Conservation (phyloP, 164 flowering plant species). For the Magnolia changhungtana region DNA sequence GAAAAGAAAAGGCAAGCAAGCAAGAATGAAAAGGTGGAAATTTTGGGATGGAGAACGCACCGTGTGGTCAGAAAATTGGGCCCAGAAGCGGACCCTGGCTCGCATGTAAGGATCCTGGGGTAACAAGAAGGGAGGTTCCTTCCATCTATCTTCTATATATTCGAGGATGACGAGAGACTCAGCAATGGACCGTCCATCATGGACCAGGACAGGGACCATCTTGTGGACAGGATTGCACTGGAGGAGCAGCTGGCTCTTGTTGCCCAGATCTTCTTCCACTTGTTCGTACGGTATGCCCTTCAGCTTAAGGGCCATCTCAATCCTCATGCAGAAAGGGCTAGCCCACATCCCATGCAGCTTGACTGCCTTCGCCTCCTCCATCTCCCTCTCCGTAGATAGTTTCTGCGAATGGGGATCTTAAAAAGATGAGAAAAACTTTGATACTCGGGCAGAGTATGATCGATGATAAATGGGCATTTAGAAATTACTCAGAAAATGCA, state of each 20-base stretch:
- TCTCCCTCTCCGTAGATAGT: not conserved
- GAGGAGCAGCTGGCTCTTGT: conserved; percentile 26
- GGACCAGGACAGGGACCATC: conserved; percentile 35
- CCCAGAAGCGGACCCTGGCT: conserved; percentile 41
- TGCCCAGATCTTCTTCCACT: conserved; percentile 21
- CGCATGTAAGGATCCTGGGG: conserved; percentile 34
- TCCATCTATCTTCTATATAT: conserved; percentile 40
- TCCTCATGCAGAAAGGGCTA: conserved; percentile 11
- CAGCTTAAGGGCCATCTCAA: conserved; percentile 22
- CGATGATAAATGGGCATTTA: no score
- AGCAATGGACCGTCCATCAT: conserved; percentile 22
- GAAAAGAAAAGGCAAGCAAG: no score
- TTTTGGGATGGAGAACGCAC: conserved; percentile 3
- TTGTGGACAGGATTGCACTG: conserved; percentile 33
- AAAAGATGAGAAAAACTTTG: not conserved
- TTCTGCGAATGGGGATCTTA: not conserved
- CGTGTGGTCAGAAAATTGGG: conserved; percentile 20
- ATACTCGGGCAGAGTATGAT: no score
- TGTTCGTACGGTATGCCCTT: conserved; percentile 26
- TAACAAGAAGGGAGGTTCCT: conserved; percentile 22
- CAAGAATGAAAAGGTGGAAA: not conserved
- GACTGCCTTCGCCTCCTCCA: conserved; percentile 16
- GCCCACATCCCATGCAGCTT: conserved; percentile 17
- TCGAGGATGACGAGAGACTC: conserved; percentile 35
- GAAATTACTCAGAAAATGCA: no score